A percentile compares a stretch with the other conserved stretches of the same genome.
Evolutionary conservation across 352 stramenopile genomes (phyloP).

Genomic region (Pythium scleroteichum): DNA sequence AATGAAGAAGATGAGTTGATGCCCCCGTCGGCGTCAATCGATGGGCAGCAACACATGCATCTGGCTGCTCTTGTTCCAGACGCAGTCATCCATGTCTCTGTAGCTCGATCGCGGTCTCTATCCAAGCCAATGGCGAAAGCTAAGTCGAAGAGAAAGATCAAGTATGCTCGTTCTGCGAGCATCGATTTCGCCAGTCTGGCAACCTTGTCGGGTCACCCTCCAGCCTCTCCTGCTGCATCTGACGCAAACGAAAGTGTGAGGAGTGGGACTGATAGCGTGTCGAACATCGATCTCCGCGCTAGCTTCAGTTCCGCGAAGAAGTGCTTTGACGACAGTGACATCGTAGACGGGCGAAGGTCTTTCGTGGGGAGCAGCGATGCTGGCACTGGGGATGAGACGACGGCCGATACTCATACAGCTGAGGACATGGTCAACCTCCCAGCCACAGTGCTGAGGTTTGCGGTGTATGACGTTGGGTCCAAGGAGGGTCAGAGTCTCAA

Average conservation of each 20-base stretch:
- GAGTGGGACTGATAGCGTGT: constrained; percentile 13
- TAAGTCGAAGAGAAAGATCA: constrained; percentile 37
- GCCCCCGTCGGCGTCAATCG: background rate
- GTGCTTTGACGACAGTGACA: constrained; percentile 83
- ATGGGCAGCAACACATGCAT: background rate
- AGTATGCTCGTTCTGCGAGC: constrained; percentile 70
- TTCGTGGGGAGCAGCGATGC: constrained; percentile 20
- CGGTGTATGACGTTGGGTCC: constrained; percentile 68
- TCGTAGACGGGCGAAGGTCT: constrained; percentile 47
- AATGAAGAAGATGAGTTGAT: constrained; percentile 28
- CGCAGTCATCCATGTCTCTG: constrained; percentile 5
- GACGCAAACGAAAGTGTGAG: constrained; percentile 22
- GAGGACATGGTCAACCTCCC: constrained; percentile 33
- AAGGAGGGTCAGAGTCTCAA: constrained; percentile 59
- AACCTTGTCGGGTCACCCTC: constrained; percentile 26
- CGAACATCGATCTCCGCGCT: constrained; percentile 23
- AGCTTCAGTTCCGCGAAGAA: constrained; percentile 45
- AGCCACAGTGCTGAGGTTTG: constrained; percentile 70
- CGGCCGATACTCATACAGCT: constrained; percentile 3
- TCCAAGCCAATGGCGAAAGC: constrained; percentile 9
- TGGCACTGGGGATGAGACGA: constrained; percentile 9
- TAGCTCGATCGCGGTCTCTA: constrained; percentile 8
- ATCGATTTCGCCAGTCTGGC: constrained; percentile 70
- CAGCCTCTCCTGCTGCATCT: constrained; percentile 8
- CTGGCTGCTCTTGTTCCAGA: constrained; percentile 19